Conservation (phyloP, 768 basidiomycete species). For the Amanita jacksonii region DNA sequence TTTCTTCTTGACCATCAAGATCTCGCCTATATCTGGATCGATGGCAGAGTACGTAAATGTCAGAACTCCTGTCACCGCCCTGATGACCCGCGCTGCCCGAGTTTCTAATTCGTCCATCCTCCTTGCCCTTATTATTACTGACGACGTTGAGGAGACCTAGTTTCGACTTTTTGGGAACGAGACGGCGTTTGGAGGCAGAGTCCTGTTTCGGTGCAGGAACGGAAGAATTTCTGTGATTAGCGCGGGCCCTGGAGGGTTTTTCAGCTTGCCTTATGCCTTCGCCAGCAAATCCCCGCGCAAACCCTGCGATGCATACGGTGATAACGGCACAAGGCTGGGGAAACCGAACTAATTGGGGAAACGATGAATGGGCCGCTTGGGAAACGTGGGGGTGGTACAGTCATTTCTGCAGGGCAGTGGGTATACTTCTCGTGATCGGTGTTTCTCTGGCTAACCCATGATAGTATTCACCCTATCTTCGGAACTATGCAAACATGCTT, state of each 20-base stretch:
- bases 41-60: constrained; percentile 60
- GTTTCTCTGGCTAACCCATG: constrained; percentile 3
- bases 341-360: constrained; percentile 56
- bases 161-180: constrained; percentile 68
- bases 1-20: constrained; percentile 70
- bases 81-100: too few relatives aligned
- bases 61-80: constrained; percentile 37
- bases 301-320: constrained; percentile 42
- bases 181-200: too few relatives aligned
- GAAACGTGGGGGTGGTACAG: constrained; percentile 89
- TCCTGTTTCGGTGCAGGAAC: constrained; percentile 54
- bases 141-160: constrained; percentile 31
- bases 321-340: constrained; percentile 64
- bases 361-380: constrained; percentile 76
- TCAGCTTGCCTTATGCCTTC: constrained; percentile 48
- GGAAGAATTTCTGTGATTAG: constrained; percentile 62
- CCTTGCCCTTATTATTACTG: constrained; percentile 16
- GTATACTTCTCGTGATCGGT: constrained; percentile 18
- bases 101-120: constrained; percentile 25
- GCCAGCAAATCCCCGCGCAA: constrained; percentile 33
- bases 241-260: constrained; percentile 70
- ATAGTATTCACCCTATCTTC: constrained; percentile 74
- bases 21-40: constrained; percentile 60
- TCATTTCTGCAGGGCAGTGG: constrained; percentile 75
- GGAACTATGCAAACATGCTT: constrained; percentile 64